Percentiles rank a stretch among this genome's conserved stretches.
Evolutionary conservation across 371 early-diverging fungal genomes (phyloP).

Genomic region (Choanephora cucurbitarum): DNA sequence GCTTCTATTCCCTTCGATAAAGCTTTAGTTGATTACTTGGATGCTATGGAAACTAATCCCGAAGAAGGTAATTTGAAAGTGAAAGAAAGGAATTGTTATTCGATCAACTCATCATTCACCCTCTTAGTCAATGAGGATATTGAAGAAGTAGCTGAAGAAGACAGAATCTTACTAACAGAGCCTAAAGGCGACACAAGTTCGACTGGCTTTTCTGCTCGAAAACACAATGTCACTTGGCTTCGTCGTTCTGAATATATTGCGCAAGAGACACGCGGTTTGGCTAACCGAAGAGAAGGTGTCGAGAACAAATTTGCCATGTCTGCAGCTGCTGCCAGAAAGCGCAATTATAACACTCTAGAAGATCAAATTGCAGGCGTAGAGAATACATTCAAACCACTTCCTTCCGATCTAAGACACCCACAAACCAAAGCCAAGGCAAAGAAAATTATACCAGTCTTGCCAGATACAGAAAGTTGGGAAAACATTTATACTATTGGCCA

Average conservation of each 20-base stretch:
- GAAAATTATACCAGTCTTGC: conserved; percentile 76
- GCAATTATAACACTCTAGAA: conserved; percentile 46
- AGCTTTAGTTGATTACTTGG: conserved; percentile 59
- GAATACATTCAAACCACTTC: conserved; percentile 66
- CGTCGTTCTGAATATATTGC: conserved; percentile 69
- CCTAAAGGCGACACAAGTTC: conserved; percentile 35
- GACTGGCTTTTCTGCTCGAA: conserved; percentile 21
- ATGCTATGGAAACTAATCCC: conserved; percentile 42
- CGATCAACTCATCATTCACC: background rate
- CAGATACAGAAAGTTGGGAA: conserved; percentile 70
- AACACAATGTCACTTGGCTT: conserved; percentile 64
- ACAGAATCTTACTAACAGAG: conserved; percentile 60
- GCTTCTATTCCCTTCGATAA: conserved; percentile 74
- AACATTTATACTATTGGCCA: conserved; percentile 70
- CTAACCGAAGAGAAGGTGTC: conserved; percentile 29
- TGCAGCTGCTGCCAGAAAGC: conserved; percentile 25
- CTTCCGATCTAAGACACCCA: conserved; percentile 70
- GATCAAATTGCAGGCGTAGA: conserved; percentile 73
- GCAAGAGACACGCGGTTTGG: conserved; percentile 28
- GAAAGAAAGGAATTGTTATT: too few relatives aligned
- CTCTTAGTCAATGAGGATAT: conserved; percentile 18
- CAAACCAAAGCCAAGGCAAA: conserved; percentile 72
- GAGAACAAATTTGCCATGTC: conserved; percentile 36
- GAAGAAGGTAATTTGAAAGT: conserved; percentile 27
- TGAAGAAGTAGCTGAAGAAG: conserved; percentile 64